Evolutionary conservation across 371 early-diverging fungal genomes (phyloP).

Genomic region (Syncephalis fuscata): DNA sequence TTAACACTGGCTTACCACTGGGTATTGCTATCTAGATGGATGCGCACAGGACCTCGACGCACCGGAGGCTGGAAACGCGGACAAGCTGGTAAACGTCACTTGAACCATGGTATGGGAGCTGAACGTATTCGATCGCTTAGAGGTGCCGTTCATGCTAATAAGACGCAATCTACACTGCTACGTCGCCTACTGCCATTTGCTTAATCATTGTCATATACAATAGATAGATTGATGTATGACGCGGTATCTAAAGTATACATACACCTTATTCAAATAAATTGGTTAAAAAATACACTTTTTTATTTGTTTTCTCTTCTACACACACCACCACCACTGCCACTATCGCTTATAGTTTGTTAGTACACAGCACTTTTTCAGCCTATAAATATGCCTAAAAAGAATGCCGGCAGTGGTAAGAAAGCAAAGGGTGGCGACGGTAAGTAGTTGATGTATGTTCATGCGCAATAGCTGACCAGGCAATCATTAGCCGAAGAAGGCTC

Average conservation of each 20-base stretch:
- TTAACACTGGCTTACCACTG: too few relatives aligned
- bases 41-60: too few relatives aligned
- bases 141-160: conserved; percentile 3
- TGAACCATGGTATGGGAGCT: conserved; percentile 1
- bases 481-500: neutral
- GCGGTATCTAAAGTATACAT: too few relatives aligned
- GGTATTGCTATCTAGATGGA: too few relatives aligned
- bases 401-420: neutral
- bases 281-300: too few relatives aligned
- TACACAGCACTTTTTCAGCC: too few relatives aligned
- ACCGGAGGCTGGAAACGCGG: conserved; percentile 2
- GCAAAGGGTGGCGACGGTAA: neutral
- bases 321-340: too few relatives aligned
- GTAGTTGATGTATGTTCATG: neutral
- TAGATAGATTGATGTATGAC: too few relatives aligned
- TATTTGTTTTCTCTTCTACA: too few relatives aligned
- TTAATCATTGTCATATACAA: neutral
- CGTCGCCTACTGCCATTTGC: neutral
- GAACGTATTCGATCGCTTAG: conserved; percentile 1
- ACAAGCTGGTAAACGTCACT: conserved; percentile 5
- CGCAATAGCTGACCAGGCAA: neutral
- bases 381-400: neutral
- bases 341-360: too few relatives aligned
- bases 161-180: conserved; percentile 2
- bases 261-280: too few relatives aligned